Percentiles rank a stretch among this genome's conserved stretches.
These are phyloP conservation scores for Aspergillus panamensis DNA, from an alignment of 495 filamentous ascomycete genomes.

Conservation along the genomic window DNA sequence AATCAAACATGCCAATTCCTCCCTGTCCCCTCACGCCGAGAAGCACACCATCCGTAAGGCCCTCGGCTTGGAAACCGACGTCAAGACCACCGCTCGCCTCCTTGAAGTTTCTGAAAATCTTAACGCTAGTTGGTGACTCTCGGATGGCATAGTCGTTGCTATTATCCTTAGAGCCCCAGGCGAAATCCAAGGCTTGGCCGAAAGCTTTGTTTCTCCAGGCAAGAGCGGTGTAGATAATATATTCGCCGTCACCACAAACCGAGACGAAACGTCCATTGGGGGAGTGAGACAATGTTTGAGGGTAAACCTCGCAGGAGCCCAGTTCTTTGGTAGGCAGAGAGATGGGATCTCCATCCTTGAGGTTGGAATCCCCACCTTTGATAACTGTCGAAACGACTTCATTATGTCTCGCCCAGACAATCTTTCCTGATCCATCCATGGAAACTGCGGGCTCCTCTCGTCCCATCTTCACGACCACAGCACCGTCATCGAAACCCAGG, in stretches of 20 bases:
- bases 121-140: slow-evolving; percentile 88
- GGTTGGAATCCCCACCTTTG: slow-evolving; percentile 76
- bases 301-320: slow-evolving; percentile 94
- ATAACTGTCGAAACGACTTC: slow-evolving; percentile 93
- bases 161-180: slow-evolving; percentile 96
- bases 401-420: slow-evolving; percentile 92
- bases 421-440: slow-evolving; percentile 92
- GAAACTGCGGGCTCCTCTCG: slow-evolving; percentile 95
- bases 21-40: slow-evolving; percentile 93
- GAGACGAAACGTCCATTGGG: slow-evolving; percentile 96
- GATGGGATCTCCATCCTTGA: slow-evolving; percentile 88
- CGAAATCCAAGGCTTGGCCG: slow-evolving; percentile 90
- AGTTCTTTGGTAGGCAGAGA: slow-evolving; percentile 88
- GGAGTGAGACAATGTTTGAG: slow-evolving; percentile 90
- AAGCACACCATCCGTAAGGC: slow-evolving; percentile 83
- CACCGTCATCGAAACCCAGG: slow-evolving; percentile 96
- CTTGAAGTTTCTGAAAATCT: slow-evolving; percentile 96
- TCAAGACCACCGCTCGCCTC: slow-evolving; percentile 86
- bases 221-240: slow-evolving; percentile 96
- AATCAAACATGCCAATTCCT: slow-evolving; percentile 94
- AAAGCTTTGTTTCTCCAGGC: slow-evolving; percentile 98
- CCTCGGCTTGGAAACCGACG: slow-evolving; percentile 94
- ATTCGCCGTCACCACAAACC: slow-evolving; percentile 95
- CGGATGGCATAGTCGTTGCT: slow-evolving; percentile 98
- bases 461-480: slow-evolving; percentile 96